Evolutionary conservation across 228 moss, liverwort and hornwort species (phyloP).

Genomic region (Sphagnum magellanicum): DNA sequence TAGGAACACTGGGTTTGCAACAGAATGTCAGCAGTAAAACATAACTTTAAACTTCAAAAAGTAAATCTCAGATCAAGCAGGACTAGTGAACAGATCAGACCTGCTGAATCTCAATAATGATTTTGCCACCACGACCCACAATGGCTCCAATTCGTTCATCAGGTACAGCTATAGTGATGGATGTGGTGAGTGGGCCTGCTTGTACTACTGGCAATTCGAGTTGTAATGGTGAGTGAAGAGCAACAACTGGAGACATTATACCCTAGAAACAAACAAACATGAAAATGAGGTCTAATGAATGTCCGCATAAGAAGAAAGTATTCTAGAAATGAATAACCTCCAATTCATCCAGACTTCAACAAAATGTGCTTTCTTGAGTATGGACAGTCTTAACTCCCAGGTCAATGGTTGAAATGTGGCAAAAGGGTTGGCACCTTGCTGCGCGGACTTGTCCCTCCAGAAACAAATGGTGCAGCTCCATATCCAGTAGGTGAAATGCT

Average conservation of each 20-base stretch:
- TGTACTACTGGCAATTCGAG: conserved; percentile 40
- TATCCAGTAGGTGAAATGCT: conserved; percentile 18
- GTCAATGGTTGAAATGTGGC: not conserved
- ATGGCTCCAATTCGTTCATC: conserved; percentile 48
- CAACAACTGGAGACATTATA: conserved; percentile 29
- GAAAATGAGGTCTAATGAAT: not conserved
- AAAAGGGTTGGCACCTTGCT: conserved; percentile 17
- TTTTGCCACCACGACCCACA: conserved; percentile 50
- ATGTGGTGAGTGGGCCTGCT: conserved; percentile 45
- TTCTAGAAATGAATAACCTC: not conserved
- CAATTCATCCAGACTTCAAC: not conserved
- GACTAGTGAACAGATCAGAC: conserved; percentile 5
- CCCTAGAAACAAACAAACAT: conserved; percentile 13
- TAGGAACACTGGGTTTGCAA: not conserved
- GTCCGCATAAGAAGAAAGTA: not conserved
- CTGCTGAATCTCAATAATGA: conserved; percentile 50
- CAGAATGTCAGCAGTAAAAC: not conserved
- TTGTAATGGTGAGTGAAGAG: conserved; percentile 27
- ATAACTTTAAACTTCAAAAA: not conserved
- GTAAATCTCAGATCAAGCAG: not conserved
- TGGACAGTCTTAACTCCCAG: too few relatives aligned
- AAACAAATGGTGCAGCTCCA: conserved; percentile 7
- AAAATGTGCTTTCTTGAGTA: not conserved
- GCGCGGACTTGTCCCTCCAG: conserved; percentile 10
- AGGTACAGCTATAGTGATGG: conserved; percentile 46